Evolutionary conservation across 768 basidiomycete genomes (phyloP).

Genomic region (Collybiopsis confluens): DNA sequence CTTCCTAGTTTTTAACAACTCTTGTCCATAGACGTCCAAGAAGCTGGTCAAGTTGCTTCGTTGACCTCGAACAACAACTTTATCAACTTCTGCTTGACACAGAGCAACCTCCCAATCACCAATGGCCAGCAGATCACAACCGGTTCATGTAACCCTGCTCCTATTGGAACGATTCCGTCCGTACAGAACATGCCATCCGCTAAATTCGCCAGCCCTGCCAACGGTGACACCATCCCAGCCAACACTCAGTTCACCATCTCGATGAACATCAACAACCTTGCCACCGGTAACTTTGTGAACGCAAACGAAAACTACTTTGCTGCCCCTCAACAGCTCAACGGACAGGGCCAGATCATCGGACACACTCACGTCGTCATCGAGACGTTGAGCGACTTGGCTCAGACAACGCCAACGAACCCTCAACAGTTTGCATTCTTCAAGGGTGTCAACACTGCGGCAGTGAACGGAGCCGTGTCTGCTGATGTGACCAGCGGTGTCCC

Average conservation of each 20-base stretch:
- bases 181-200: slow-evolving; percentile 41
- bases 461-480: slow-evolving; percentile 33
- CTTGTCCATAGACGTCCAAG: not conserved
- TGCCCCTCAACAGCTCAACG: slow-evolving; percentile 53
- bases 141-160: slow-evolving; percentile 57
- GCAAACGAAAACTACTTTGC: slow-evolving; percentile 49
- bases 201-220: slow-evolving; percentile 42
- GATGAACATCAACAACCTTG: slow-evolving; percentile 41
- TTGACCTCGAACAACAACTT: slow-evolving; percentile 58
- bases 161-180: slow-evolving; percentile 52
- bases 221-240: slow-evolving; percentile 40
- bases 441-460: slow-evolving; percentile 29
- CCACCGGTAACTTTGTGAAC: slow-evolving; percentile 56
- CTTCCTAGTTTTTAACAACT: not conserved
- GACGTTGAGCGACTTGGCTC: slow-evolving; percentile 34
- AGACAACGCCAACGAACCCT: slow-evolving; percentile 45
- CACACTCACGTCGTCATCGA: slow-evolving; percentile 61
- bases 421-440: slow-evolving; percentile 49
- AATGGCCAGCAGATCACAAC: slow-evolving; percentile 48
- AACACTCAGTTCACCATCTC: slow-evolving; percentile 46
- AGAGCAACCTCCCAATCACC: slow-evolving; percentile 43
- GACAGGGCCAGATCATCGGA: slow-evolving; percentile 46
- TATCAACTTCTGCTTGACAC: slow-evolving; percentile 49
- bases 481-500: slow-evolving; percentile 52
- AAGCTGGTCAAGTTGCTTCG: slow-evolving; percentile 44